These are phyloP conservation scores for Monilinia polystroma DNA, from an alignment of 2,329 filamentous ascomycete genomes.

Conservation along the genomic window DNA sequence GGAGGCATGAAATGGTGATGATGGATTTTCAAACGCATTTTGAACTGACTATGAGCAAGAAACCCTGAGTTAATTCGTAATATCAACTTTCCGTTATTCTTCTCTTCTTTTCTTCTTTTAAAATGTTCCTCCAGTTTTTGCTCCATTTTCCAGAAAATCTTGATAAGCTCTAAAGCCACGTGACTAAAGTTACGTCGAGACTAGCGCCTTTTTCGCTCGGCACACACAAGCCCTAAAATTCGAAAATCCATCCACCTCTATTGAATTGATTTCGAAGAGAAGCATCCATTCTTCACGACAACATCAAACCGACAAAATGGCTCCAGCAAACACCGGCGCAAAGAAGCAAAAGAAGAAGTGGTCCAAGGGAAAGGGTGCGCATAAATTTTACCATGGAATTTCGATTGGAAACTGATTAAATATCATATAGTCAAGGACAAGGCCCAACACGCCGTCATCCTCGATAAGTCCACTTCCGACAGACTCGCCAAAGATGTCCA, in stretches of 20 bases:
- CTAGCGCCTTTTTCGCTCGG: slow-evolving; percentile 21
- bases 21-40: background rate
- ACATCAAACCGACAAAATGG: slow-evolving; percentile 33
- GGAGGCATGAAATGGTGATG: background rate
- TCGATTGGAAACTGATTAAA: slow-evolving; percentile 16
- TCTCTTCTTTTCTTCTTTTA: background rate
- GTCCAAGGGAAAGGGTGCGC: slow-evolving; percentile 56
- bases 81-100: background rate
- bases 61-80: background rate
- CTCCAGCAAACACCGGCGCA: slow-evolving; percentile 61
- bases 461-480: slow-evolving; percentile 96
- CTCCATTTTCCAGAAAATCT: background rate
- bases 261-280: slow-evolving; percentile 17
- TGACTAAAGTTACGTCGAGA: background rate
- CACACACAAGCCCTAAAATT: slow-evolving; percentile 25
- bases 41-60: background rate
- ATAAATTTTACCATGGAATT: slow-evolving; percentile 6
- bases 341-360: slow-evolving; percentile 81
- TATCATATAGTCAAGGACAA: slow-evolving; percentile 92
- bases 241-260: slow-evolving; percentile 22
- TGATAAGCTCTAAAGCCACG: background rate
- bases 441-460: slow-evolving; percentile 98
- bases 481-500: slow-evolving; percentile 99
- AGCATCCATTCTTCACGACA: slow-evolving; percentile 22
- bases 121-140: background rate